Conservation (phyloP, 148 eudicot genomes). For the Rhododendron molle region DNA sequence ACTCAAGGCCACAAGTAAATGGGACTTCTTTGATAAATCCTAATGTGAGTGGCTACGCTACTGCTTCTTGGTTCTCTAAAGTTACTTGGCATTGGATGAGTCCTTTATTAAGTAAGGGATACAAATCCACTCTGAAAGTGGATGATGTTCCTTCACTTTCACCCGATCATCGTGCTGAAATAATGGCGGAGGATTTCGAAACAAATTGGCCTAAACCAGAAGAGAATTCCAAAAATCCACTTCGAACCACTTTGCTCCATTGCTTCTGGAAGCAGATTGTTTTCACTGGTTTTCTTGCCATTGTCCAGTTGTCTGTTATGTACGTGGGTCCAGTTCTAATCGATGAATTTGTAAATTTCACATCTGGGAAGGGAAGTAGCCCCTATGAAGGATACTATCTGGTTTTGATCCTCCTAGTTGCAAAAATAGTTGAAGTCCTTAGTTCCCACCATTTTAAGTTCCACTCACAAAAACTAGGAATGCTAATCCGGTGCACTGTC, state of each 20-base stretch:
- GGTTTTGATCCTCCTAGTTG: slow-evolving; percentile 12
- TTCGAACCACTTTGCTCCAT: slow-evolving; percentile 9
- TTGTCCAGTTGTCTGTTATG: slow-evolving; percentile 8
- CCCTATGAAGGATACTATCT: slow-evolving; percentile 17
- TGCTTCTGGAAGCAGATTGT: slow-evolving; percentile 20
- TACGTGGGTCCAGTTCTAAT: slow-evolving; percentile 22
- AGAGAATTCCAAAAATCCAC: slow-evolving; percentile 14
- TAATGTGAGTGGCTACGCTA: slow-evolving; percentile 21
- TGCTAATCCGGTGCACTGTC: slow-evolving; percentile 16
- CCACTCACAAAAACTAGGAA: slow-evolving; percentile 20
- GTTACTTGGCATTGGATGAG: slow-evolving; percentile 21
- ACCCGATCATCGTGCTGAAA: slow-evolving; percentile 16
- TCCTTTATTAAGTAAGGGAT: slow-evolving; percentile 15
- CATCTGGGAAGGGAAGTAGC: slow-evolving; percentile 20
- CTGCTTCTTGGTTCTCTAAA: slow-evolving; percentile 20
- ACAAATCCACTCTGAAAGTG: slow-evolving; percentile 20
- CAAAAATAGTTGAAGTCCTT: slow-evolving; percentile 14
- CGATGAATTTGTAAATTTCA: slow-evolving; percentile 13
- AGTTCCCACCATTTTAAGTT: slow-evolving; percentile 22
- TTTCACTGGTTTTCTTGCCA: slow-evolving; percentile 18
- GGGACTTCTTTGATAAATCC: neutral
- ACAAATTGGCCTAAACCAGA: slow-evolving; percentile 14
- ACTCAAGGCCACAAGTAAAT: neutral
- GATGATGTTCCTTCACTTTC: slow-evolving; percentile 25
- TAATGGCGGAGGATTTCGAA: slow-evolving; percentile 9